These are phyloP conservation scores for Claviceps fusiformis DNA, from an alignment of 2,329 filamentous ascomycete genomes.

Conservation along the genomic window DNA sequence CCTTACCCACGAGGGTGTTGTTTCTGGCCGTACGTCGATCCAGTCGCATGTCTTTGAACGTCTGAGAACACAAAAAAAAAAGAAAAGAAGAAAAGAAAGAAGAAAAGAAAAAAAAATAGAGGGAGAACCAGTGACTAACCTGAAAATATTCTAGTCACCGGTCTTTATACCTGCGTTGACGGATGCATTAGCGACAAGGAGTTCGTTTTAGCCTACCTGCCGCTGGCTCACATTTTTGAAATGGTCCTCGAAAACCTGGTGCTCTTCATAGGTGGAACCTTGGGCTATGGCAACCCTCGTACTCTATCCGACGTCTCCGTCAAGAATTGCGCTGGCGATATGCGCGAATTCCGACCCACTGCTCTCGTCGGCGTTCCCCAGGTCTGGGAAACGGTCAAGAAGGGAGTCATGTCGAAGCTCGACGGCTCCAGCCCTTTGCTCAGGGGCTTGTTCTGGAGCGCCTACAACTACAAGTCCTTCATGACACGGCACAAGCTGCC, in stretches of 20 bases:
- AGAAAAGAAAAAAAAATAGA: too few species aligned
- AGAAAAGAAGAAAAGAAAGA: too few species aligned
- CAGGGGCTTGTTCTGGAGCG: slow-evolving; percentile 64
- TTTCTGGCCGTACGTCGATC: slow-evolving; percentile 47
- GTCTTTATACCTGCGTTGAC: slow-evolving; percentile 65
- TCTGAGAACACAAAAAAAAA: background rate
- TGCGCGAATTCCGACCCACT: slow-evolving; percentile 80
- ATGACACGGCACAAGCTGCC: slow-evolving; percentile 47
- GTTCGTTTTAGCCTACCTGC: slow-evolving; percentile 76
- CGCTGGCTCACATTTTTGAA: slow-evolving; percentile 90
- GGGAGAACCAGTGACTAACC: background rate
- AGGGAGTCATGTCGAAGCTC: slow-evolving; percentile 75
- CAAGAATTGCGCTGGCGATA: slow-evolving; percentile 84
- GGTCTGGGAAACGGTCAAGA: slow-evolving; percentile 94
- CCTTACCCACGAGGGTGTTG: slow-evolving; percentile 65
- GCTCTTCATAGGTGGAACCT: slow-evolving; percentile 75
- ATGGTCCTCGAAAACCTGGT: slow-evolving; percentile 90
- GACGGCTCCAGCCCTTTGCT: slow-evolving; percentile 56
- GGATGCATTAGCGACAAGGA: slow-evolving; percentile 67
- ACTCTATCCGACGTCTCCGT: slow-evolving; percentile 79
- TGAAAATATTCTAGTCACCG: slow-evolving; percentile 44
- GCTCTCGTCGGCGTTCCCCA: slow-evolving; percentile 90
- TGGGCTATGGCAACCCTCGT: slow-evolving; percentile 85
- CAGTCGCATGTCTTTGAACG: background rate
- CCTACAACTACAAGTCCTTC: slow-evolving; percentile 44